A percentile compares a stretch with the other conserved stretches of the same genome.
These are phyloP conservation scores for Globisporangium polare DNA, from an alignment of 352 stramenopile species.

Conservation along the genomic window DNA sequence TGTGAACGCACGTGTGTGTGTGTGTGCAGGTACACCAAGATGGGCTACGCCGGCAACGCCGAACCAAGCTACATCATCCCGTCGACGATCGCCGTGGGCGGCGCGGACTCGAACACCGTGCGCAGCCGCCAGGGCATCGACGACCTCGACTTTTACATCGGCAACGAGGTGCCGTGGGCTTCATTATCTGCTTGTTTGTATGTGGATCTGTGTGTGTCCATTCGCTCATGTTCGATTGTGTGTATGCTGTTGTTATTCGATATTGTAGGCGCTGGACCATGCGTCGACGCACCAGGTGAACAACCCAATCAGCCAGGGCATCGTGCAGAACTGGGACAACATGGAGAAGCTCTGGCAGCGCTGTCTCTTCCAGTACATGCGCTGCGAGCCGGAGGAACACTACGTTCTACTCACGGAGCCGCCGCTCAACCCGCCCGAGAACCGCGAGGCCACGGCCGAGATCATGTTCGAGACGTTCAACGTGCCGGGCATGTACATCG, in stretches of 20 bases:
- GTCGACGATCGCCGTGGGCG: slow-evolving; percentile 88
- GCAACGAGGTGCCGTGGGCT: slow-evolving; percentile 57
- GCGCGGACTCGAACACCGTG: slow-evolving; percentile 58
- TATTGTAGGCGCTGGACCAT: slow-evolving; percentile 66
- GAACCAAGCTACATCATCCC: slow-evolving; percentile 95
- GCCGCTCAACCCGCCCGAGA: slow-evolving; percentile 93
- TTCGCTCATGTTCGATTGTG: not conserved
- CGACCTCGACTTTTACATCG: slow-evolving; percentile 96
- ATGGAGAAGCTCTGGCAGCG: slow-evolving; percentile 95
- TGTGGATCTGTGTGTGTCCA: not conserved
- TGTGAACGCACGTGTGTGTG: not conserved
- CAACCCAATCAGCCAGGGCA: slow-evolving; percentile 86
- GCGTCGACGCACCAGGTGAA: slow-evolving; percentile 91
- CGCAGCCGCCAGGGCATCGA: slow-evolving; percentile 89
- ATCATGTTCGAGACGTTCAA: slow-evolving; percentile 98
- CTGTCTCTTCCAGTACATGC: slow-evolving; percentile 92
- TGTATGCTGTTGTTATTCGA: not conserved
- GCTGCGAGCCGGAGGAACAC: slow-evolving; percentile 93
- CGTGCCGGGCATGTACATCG: slow-evolving; percentile 93
- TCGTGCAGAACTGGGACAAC: slow-evolving; percentile 94
- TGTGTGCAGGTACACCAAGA: slow-evolving; percentile 92
- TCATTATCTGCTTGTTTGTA: not conserved
- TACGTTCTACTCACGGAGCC: slow-evolving; percentile 91
- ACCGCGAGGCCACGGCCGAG: slow-evolving; percentile 93
- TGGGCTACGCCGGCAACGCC: slow-evolving; percentile 93